Conservation (phyloP, 371 early-diverging fungal genomes). For the Sporodiniella umbellata region DNA sequence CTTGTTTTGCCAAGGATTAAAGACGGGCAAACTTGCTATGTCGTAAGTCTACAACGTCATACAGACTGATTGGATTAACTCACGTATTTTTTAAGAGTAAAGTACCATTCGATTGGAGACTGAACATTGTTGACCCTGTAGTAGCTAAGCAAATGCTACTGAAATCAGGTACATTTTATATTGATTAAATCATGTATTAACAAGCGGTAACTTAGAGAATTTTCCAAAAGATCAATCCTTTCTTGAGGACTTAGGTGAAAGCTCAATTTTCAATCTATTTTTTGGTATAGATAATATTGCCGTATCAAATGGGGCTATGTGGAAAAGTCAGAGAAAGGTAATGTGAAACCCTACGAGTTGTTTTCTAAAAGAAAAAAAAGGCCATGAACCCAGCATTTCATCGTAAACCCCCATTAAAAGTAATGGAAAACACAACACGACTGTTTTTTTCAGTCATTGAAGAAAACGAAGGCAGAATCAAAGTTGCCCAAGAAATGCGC, state of each 20-base stretch:
- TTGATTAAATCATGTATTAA: neutral
- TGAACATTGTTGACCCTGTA: slow-evolving; percentile 19
- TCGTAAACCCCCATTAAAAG: slow-evolving; percentile 27
- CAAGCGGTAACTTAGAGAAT: no score
- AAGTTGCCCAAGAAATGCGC: slow-evolving; percentile 14
- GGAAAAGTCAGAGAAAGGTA: slow-evolving; percentile 5
- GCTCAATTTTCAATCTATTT: slow-evolving; percentile 6
- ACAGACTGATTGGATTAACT: no score
- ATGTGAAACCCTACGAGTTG: neutral
- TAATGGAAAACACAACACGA: slow-evolving; percentile 20
- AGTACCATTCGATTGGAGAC: slow-evolving; percentile 22
- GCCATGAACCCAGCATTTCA: slow-evolving; percentile 40
- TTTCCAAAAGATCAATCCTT: neutral
- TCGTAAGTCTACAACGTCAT: neutral
- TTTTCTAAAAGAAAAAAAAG: neutral
- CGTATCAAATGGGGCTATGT: neutral
- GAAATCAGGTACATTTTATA: slow-evolving; percentile 19
- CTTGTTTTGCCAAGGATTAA: neutral
- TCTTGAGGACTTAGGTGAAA: slow-evolving; percentile 1
- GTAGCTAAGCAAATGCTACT: slow-evolving; percentile 17
- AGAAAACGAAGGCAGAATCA: slow-evolving; percentile 2
- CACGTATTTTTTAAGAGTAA: slow-evolving; percentile 4
- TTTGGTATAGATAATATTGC: neutral
- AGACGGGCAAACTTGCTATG: neutral
- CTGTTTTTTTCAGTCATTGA: slow-evolving; percentile 21